phyloP scores from a whole-genome alignment of 768 basidiomycete species.

The Agrocybe chaxingu region DNA sequence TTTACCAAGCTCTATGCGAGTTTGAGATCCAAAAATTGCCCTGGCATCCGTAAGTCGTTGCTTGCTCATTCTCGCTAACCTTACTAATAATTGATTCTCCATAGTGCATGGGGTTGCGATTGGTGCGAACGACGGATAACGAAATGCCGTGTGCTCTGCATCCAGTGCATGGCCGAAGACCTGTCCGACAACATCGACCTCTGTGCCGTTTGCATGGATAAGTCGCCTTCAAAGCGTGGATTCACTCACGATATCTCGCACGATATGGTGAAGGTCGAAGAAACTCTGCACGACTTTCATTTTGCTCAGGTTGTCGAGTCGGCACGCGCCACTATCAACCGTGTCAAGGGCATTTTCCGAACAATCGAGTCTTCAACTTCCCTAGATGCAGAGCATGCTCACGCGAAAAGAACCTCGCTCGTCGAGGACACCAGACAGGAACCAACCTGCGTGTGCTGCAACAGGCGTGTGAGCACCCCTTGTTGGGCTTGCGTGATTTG shows the following conservation, averaged over 20 bases:
- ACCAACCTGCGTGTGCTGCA: constrained; percentile 19
- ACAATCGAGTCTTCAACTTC: constrained; percentile 16
- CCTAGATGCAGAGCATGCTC: constrained; percentile 1
- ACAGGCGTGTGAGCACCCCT: constrained; percentile 15
- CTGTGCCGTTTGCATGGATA: constrained; percentile 28
- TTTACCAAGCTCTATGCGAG: constrained; percentile 30
- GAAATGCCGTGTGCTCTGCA: constrained; percentile 27
- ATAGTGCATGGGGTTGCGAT: constrained; percentile 26
- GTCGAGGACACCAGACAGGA: constrained; percentile 4
- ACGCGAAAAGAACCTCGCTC: neutral
- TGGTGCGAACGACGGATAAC: constrained; percentile 29
- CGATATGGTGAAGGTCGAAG: constrained; percentile 27
- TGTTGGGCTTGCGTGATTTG: constrained; percentile 24
- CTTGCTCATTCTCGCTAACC: neutral
- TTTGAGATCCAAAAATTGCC: constrained; percentile 31
- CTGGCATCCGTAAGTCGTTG: constrained; percentile 30
- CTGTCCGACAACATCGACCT: constrained; percentile 31
- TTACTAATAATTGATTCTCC: neutral
- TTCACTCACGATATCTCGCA: constrained; percentile 31
- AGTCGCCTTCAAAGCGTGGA: constrained; percentile 21
- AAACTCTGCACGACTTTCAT: constrained; percentile 29
- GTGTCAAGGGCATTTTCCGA: constrained; percentile 24
- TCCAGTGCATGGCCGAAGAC: constrained; percentile 31
- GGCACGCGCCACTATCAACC: constrained; percentile 20
- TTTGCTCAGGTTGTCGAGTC: constrained; percentile 24